Evolutionary conservation across 805 yeast species (phyloP).

Genomic region (Lipomyces spencermartinsiae): DNA sequence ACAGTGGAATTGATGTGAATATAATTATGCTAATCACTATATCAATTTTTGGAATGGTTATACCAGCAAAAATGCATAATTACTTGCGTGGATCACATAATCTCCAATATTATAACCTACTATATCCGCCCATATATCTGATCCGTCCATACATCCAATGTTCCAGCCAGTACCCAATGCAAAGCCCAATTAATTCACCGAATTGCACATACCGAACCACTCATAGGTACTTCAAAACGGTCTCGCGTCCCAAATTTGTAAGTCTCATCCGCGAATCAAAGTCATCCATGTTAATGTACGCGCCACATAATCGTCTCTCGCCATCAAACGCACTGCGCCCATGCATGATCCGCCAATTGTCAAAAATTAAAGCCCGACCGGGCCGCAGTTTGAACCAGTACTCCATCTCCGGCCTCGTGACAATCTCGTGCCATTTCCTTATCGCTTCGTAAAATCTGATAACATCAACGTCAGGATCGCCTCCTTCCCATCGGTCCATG

Average conservation of each 20-base stretch:
- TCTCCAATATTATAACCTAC: neutral
- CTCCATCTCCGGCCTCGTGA: constrained; percentile 58
- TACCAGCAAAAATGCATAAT: neutral
- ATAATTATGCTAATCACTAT: neutral
- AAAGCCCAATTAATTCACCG: neutral
- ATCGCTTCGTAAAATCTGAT: constrained; percentile 60
- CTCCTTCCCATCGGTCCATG: constrained; percentile 56
- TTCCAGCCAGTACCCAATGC: neutral
- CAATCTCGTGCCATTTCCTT: constrained; percentile 60
- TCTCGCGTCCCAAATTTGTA: constrained; percentile 56
- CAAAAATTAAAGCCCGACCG: constrained; percentile 67
- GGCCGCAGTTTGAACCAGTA: constrained; percentile 63
- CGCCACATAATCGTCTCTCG: constrained; percentile 73
- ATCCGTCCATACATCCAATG: neutral
- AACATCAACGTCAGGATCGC: constrained; percentile 53
- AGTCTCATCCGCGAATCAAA: constrained; percentile 57
- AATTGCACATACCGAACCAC: neutral
- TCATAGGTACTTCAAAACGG: constrained; percentile 42
- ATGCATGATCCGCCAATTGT: constrained; percentile 76
- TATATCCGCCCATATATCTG: neutral
- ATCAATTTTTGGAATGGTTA: neutral
- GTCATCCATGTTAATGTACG: constrained; percentile 72
- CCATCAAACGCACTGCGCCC: constrained; percentile 72
- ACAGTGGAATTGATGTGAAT: neutral
- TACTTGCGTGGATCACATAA: neutral